These are phyloP conservation scores for Aaosphaeria arxii DNA, from an alignment of 2,329 filamentous ascomycete genomes.

Conservation along the genomic window DNA sequence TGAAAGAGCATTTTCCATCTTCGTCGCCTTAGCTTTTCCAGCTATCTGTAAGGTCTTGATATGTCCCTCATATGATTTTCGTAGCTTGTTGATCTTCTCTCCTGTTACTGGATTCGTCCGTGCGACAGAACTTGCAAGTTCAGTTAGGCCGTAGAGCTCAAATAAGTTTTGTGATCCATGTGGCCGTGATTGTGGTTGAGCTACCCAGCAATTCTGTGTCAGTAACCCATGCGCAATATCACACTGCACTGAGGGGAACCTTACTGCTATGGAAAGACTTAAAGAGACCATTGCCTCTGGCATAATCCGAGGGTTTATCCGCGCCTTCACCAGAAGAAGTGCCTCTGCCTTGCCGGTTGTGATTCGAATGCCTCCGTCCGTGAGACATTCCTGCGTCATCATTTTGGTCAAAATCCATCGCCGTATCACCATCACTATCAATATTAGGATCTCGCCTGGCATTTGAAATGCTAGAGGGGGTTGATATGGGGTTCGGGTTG, in stretches of 20 bases:
- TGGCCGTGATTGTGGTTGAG: conserved; percentile 48
- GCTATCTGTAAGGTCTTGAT: conserved; percentile 49
- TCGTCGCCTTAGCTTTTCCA: conserved; percentile 48
- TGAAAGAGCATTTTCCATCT: conserved; percentile 36
- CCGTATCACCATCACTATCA: conserved; percentile 42
- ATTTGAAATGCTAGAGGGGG: conserved; percentile 38
- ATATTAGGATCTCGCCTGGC: conserved; percentile 27
- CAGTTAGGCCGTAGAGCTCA: conserved; percentile 55
- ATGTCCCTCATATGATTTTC: conserved; percentile 56
- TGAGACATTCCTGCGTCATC: conserved; percentile 25
- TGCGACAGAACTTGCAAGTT: conserved; percentile 57
- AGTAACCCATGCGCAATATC: conserved; percentile 21
- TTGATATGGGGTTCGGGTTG: conserved; percentile 31
- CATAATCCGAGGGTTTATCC: conserved; percentile 24
- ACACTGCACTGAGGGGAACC: conserved; percentile 18
- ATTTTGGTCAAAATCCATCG: conserved; percentile 37
- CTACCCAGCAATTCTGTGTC: conserved; percentile 27
- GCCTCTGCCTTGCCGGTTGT: conserved; percentile 42
- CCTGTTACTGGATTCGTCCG: conserved; percentile 60
- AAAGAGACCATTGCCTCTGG: conserved; percentile 32
- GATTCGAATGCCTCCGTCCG: conserved; percentile 43
- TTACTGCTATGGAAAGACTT: conserved; percentile 35
- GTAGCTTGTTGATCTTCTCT: conserved; percentile 62
- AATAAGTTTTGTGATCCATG: conserved; percentile 59
- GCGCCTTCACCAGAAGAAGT: conserved; percentile 3